phyloP scores from a whole-genome alignment of 148 eudicot species.

The Silene conica region DNA sequence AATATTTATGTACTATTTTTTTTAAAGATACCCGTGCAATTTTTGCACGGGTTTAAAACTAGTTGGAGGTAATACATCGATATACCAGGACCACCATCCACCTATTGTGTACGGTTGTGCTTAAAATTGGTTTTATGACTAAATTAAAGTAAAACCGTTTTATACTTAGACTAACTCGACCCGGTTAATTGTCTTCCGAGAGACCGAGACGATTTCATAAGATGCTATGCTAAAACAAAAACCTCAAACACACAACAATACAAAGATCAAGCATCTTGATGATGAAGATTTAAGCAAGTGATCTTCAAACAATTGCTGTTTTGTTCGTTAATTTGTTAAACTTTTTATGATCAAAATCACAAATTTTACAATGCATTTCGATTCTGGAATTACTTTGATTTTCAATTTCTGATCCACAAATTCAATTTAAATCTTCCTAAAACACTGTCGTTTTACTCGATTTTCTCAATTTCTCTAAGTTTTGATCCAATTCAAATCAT shows the following conservation, averaged over 20 bases:
- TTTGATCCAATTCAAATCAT: conserved; percentile 19
- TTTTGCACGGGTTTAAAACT: no score
- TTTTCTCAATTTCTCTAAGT: neutral
- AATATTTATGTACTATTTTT: no score
- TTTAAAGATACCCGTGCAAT: no score
- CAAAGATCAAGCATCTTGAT: neutral
- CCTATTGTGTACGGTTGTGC: no score
- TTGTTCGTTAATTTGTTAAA: no score
- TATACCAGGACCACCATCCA: no score
- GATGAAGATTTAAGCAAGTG: neutral
- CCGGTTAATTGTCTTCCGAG: no score
- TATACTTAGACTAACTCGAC: no score
- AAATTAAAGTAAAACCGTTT: no score
- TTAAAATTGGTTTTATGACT: no score
- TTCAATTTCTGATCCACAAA: neutral
- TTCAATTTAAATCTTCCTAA: neutral
- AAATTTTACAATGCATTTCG: neutral
- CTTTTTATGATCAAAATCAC: neutral
- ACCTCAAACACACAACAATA: neutral
- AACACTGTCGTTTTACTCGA: neutral
- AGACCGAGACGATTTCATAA: no score
- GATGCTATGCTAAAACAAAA: neutral
- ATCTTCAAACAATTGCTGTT: neutral
- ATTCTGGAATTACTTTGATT: neutral
- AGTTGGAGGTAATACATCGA: no score